A percentile compares a stretch with the other conserved stretches of the same genome.
Conservation (phyloP, 768 basidiomycete species). For the Daedaleopsis nitida region DNA sequence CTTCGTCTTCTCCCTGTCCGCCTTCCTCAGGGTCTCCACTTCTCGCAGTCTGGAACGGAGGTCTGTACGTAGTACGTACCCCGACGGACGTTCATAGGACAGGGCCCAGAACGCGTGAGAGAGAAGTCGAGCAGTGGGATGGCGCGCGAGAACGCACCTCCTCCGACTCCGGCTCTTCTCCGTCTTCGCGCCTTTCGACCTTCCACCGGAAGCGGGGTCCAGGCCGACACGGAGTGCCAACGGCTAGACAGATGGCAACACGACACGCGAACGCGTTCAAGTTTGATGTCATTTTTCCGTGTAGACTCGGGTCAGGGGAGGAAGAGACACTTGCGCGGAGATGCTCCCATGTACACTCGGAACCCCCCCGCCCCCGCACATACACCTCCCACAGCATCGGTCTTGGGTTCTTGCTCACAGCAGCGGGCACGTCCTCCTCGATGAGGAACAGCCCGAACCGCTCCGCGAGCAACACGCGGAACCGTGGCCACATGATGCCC, state of each 20-base stretch:
- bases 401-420: background rate
- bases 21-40: background rate
- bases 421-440: background rate
- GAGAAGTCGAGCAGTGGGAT: background rate
- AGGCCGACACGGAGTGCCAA: constrained; percentile 12
- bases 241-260: constrained; percentile 6
- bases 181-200: constrained; percentile 7
- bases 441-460: background rate
- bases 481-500: constrained; percentile 4
- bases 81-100: too few relatives aligned
- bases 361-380: constrained; percentile 6
- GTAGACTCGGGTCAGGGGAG: background rate
- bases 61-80: background rate
- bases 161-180: background rate
- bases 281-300: background rate
- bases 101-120: constrained; percentile 4
- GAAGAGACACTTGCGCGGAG: constrained; percentile 15
- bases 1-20: too few relatives aligned
- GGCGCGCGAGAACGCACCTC: constrained; percentile 5
- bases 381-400: constrained; percentile 11
- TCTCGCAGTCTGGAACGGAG: background rate
- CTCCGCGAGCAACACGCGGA: background rate
- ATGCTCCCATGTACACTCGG: constrained; percentile 13
- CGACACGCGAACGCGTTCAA: too few relatives aligned
- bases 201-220: background rate